phyloP scores from a whole-genome alignment of 2,329 filamentous ascomycete genomes.

The Colletotrichum tanaceti region DNA sequence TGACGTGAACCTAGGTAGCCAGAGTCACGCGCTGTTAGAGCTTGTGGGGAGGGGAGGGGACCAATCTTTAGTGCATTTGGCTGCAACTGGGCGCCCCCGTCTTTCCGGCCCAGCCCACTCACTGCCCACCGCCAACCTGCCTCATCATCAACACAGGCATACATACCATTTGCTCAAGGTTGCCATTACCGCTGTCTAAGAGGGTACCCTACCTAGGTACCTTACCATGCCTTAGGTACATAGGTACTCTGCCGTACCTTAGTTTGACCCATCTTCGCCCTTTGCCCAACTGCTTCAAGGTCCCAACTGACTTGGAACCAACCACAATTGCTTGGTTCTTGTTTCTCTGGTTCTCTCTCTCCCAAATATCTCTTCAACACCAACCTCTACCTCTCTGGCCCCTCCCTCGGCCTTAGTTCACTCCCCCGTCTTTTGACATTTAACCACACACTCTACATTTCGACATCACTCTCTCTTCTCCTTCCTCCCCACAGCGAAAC shows the following conservation, averaged over 20 bases:
- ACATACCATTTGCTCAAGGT: slow-evolving; percentile 7
- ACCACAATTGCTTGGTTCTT: slow-evolving; percentile 1
- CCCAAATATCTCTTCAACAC: slow-evolving; percentile 3
- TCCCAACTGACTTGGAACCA: slow-evolving; percentile 2
- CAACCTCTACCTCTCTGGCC: slow-evolving; percentile 1
- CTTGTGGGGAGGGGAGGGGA: slow-evolving; percentile 28
- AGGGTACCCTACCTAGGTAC: background rate
- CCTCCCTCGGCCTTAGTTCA: slow-evolving; percentile 12
- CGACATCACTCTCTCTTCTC: background rate
- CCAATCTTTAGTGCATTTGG: slow-evolving; percentile 31
- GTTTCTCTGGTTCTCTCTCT: slow-evolving; percentile 10
- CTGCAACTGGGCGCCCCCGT: slow-evolving; percentile 17
- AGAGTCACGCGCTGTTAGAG: slow-evolving; percentile 39
- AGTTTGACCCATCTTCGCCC: slow-evolving; percentile 1
- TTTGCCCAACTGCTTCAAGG: background rate
- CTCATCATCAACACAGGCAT: slow-evolving; percentile 30
- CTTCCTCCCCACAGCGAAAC: slow-evolving; percentile 7
- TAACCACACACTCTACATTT: background rate
- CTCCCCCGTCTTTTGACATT: background rate
- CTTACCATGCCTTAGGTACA: background rate
- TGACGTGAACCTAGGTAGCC: slow-evolving; percentile 38
- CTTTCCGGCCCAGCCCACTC: slow-evolving; percentile 9
- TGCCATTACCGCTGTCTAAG: slow-evolving; percentile 12
- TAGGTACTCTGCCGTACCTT: slow-evolving; percentile 3
- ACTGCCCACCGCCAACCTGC: slow-evolving; percentile 8